phyloP scores from a whole-genome alignment of 202 grass and related monocot species.

The Schoenoplectus triqueter region DNA sequence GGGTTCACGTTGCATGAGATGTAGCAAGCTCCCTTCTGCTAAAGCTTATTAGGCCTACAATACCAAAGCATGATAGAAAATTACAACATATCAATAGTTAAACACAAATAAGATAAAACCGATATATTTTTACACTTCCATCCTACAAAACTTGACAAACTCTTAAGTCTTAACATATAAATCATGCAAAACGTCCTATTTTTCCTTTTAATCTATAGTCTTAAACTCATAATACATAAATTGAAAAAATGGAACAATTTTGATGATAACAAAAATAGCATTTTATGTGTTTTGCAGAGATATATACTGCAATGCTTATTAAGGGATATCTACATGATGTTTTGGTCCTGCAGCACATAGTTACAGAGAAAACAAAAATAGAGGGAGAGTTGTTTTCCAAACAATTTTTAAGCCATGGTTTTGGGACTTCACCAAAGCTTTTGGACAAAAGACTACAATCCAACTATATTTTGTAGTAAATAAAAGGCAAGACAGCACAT shows the following conservation, averaged over 20 bases:
- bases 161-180: no score
- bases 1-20: slow-evolving; percentile 69
- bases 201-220: no score
- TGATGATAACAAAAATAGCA: not conserved
- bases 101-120: no score
- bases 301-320: slow-evolving; percentile 5
- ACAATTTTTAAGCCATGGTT: not conserved
- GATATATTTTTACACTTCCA: no score
- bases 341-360: not conserved
- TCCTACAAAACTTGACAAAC: no score
- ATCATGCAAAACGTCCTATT: no score
- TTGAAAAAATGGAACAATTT: not conserved
- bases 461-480: not conserved
- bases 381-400: no score
- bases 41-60: slow-evolving; percentile 75
- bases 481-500: not conserved
- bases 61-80: not conserved
- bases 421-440: not conserved
- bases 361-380: no score
- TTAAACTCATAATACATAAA: not conserved
- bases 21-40: slow-evolving; percentile 92
- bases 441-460: slow-evolving; percentile 5
- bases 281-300: not conserved
- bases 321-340: not conserved
- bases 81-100: no score